Conservation (phyloP, 169 alveolate species). For the Neospora caninum region DNA sequence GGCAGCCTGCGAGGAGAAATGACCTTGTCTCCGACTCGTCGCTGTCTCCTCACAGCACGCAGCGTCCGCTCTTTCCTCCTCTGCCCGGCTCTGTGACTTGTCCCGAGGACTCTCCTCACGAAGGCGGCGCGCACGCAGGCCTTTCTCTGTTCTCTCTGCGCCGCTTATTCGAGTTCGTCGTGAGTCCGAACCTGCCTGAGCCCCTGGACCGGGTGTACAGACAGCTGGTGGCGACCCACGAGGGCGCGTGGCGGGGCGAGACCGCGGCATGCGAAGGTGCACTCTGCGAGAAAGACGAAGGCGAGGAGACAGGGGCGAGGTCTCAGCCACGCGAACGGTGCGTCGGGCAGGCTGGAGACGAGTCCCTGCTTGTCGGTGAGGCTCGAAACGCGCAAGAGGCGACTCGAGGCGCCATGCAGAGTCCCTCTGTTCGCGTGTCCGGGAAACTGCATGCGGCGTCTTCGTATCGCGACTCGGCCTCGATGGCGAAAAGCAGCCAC, state of each 20-base stretch:
- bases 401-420: neutral
- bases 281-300: slow-evolving; percentile 55
- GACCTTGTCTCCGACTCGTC: neutral
- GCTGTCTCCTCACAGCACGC: neutral
- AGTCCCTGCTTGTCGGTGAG: too few species aligned
- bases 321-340: too few species aligned
- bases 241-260: slow-evolving; percentile 37
- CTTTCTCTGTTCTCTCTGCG: neutral
- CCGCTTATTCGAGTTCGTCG: slow-evolving; percentile 55
- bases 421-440: neutral
- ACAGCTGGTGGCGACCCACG: slow-evolving; percentile 31
- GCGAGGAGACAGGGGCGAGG: slow-evolving; percentile 33
- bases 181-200: slow-evolving; percentile 59
- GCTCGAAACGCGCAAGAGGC: neutral
- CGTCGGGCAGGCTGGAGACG: too few species aligned
- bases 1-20: neutral
- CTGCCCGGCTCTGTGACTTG: neutral
- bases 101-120: neutral
- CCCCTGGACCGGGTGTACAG: slow-evolving; percentile 36
- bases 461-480: neutral
- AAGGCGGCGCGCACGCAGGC: neutral
- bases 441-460: neutral
- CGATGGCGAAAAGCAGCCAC: neutral
- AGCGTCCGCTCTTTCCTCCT: neutral
- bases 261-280: slow-evolving; percentile 22